These are phyloP conservation scores for Stachybotrys chlorohalonatus DNA, from an alignment of 2,329 filamentous ascomycete species.

Conservation along the genomic window DNA sequence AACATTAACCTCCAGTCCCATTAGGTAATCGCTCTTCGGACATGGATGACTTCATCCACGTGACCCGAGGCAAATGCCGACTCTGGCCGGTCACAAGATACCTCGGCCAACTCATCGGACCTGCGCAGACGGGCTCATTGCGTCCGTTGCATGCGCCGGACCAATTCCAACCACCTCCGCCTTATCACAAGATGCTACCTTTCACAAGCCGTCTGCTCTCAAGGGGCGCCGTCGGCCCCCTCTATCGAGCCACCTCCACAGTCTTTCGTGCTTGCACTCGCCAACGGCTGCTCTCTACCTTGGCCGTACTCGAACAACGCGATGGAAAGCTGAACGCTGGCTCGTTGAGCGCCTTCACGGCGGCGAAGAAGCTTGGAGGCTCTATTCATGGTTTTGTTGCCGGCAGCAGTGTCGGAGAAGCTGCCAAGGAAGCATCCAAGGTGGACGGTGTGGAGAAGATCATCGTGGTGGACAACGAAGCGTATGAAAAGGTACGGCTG, in stretches of 20 bases:
- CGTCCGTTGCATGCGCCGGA: neutral
- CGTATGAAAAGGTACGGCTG: constrained; percentile 73
- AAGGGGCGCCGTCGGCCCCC: constrained; percentile 14
- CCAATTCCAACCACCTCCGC: neutral
- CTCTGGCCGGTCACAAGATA: neutral
- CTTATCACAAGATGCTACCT: constrained; percentile 16
- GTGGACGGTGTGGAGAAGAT: constrained; percentile 88
- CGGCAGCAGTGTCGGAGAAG: constrained; percentile 64
- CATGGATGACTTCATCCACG: neutral
- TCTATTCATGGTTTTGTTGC: constrained; percentile 81
- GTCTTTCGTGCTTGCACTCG: constrained; percentile 20
- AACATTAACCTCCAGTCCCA: no score
- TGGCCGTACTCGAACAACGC: constrained; percentile 87
- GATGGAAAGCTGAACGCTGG: constrained; percentile 78
- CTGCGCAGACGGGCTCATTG: neutral
- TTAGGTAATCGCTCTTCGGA: no score
- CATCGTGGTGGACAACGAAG: constrained; percentile 75
- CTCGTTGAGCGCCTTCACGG: constrained; percentile 77
- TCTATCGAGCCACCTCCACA: constrained; percentile 14
- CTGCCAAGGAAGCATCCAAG: constrained; percentile 79
- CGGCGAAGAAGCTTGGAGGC: constrained; percentile 79
- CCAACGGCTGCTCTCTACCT: constrained; percentile 63
- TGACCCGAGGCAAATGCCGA: neutral
- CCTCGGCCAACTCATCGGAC: neutral
- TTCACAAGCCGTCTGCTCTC: constrained; percentile 17